Percentiles rank a stretch among this genome's conserved stretches.
Conservation (phyloP, 257 asterid genomes). For the Solanum medicagineum region DNA sequence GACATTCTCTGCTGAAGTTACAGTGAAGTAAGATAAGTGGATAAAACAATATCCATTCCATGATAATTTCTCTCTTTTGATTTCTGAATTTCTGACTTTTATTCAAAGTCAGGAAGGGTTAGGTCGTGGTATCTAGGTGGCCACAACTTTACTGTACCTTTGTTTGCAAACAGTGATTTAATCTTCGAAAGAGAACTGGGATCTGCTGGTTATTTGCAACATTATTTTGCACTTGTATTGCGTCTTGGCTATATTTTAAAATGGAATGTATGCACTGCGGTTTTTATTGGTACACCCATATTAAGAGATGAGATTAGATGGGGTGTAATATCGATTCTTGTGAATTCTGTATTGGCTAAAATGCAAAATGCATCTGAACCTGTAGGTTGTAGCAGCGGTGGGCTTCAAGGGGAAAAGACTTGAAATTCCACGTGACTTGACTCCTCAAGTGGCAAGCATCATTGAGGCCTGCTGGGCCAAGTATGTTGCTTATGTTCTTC, state of each 20-base stretch:
- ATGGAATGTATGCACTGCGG: no score
- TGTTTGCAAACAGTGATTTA: background rate
- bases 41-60: background rate
- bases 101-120: background rate
- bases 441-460: slow-evolving; percentile 67
- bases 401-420: slow-evolving; percentile 76
- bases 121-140: background rate
- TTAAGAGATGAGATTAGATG: background rate
- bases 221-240: background rate
- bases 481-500: slow-evolving; percentile 18
- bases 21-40: background rate
- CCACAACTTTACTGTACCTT: background rate
- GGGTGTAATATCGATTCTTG: background rate
- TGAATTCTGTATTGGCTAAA: background rate
- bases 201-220: background rate
- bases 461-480: slow-evolving; percentile 86
- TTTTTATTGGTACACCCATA: no score
- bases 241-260: background rate
- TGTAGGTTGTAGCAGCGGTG: slow-evolving; percentile 94
- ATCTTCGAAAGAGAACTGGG: background rate
- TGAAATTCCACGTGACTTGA: slow-evolving; percentile 62
- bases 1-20: background rate
- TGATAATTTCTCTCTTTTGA: background rate
- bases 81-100: background rate
- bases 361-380: background rate